Evolutionary conservation across 2,329 filamentous ascomycete species (phyloP).

Genomic region (Diaporthe sp.): DNA sequence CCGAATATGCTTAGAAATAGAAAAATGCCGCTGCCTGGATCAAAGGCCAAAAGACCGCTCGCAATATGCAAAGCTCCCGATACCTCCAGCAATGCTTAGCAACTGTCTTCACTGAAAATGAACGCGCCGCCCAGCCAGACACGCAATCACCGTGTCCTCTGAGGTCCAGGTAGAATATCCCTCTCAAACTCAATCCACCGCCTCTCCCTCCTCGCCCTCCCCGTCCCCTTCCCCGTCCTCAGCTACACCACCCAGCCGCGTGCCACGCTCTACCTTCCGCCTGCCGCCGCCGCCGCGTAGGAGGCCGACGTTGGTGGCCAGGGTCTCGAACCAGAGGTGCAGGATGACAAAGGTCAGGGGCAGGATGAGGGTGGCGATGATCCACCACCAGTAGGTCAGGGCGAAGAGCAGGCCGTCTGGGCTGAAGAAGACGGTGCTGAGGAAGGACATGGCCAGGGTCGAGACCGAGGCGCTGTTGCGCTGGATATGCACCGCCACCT

Average conservation of each 20-base stretch:
- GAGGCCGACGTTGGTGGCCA: slow-evolving; percentile 35
- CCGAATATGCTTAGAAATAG: slow-evolving; percentile 1
- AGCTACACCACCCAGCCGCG: slow-evolving; percentile 32
- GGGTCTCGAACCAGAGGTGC: slow-evolving; percentile 40
- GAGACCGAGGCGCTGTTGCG: slow-evolving; percentile 39
- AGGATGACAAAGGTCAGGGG: slow-evolving; percentile 39
- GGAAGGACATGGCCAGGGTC: slow-evolving; percentile 39
- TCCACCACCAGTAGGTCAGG: slow-evolving; percentile 42
- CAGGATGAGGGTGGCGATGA: slow-evolving; percentile 38
- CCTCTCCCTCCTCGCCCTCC: not conserved
- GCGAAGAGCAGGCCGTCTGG: slow-evolving; percentile 41
- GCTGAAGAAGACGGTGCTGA: slow-evolving; percentile 42
- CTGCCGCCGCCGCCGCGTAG: slow-evolving; percentile 6
- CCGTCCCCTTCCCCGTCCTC: slow-evolving; percentile 27
- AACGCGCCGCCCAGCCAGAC: not conserved
- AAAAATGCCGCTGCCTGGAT: not conserved
- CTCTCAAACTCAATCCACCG: not conserved
- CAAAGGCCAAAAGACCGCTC: not conserved
- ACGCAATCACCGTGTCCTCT: not conserved
- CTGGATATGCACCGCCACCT: slow-evolving; percentile 40
- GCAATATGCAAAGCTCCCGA: not conserved
- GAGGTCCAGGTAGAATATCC: not conserved
- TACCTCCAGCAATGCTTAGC: not conserved
- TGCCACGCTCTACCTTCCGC: not conserved
- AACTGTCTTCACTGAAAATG: too few relatives aligned